phyloP scores from a whole-genome alignment of 1,139 yeast genomes.

The Geotrichum bryndzae region DNA sequence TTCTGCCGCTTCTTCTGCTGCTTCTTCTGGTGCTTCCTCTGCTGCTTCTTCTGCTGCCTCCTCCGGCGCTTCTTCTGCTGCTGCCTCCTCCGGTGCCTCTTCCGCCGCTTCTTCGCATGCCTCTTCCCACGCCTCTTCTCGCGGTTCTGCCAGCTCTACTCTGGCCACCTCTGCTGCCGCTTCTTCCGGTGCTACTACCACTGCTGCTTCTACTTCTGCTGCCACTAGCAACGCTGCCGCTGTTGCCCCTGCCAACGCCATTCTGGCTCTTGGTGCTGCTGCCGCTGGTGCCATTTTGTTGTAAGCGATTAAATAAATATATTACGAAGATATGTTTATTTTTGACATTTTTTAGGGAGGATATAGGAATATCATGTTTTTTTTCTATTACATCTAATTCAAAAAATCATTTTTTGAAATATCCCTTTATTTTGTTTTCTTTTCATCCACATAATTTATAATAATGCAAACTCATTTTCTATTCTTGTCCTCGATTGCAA shows the following conservation, averaged over 20 bases:
- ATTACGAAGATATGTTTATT: too few relatives aligned
- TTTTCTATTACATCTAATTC: too few relatives aligned
- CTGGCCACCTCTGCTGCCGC: constrained; percentile 17
- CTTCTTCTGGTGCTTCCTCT: too few relatives aligned
- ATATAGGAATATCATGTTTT: neutral
- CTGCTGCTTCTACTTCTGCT: constrained; percentile 17
- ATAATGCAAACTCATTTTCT: neutral
- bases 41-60: too few relatives aligned
- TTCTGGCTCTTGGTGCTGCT: constrained; percentile 8
- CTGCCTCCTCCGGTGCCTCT: constrained; percentile 21
- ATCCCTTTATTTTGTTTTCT: neutral
- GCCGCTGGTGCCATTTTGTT: constrained; percentile 20
- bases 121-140: constrained; percentile 16
- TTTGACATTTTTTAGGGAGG: neutral
- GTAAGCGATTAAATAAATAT: neutral
- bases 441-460: neutral
- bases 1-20: too few relatives aligned
- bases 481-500: neutral
- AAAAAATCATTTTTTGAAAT: neutral
- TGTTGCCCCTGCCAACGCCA: constrained; percentile 2
- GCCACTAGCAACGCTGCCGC: constrained; percentile 22
- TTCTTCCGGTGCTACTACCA: constrained; percentile 12
- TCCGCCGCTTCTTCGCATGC: constrained; percentile 20
- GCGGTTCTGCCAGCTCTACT: constrained; percentile 22
- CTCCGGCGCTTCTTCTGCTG: constrained; percentile 5